Conservation (phyloP, 2,329 filamentous ascomycete species). For the Alternaria dauci region DNA sequence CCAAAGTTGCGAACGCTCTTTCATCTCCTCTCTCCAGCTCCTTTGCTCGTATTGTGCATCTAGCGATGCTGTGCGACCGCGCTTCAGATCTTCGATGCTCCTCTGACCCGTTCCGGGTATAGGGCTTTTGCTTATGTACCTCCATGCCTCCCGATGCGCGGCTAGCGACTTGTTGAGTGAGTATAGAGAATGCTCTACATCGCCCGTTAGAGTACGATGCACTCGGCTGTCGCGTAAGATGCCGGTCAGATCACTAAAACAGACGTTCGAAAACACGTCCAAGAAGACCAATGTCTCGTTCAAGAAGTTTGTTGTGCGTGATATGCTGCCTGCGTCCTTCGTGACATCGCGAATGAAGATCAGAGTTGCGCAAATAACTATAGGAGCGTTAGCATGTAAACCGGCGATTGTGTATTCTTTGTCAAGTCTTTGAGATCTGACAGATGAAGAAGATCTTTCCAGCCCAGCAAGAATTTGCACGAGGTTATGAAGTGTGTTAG, state of each 20-base stretch:
- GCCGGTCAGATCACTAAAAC: slow-evolving; percentile 20
- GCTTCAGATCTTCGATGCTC: slow-evolving; percentile 1
- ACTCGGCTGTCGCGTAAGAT: slow-evolving; percentile 21
- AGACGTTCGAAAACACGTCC: slow-evolving; percentile 24
- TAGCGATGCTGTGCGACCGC: slow-evolving; percentile 6
- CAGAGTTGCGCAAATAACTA: slow-evolving; percentile 24
- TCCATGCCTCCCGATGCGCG: slow-evolving; percentile 24
- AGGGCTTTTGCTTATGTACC: slow-evolving; percentile 8
- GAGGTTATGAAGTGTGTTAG: not conserved
- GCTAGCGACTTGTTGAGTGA: slow-evolving; percentile 23
- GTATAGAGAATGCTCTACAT: slow-evolving; percentile 20
- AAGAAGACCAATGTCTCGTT: slow-evolving; percentile 20
- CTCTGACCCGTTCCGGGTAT: slow-evolving; percentile 1
- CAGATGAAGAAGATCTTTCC: not conserved
- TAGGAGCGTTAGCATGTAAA: slow-evolving; percentile 3
- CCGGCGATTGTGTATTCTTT: not conserved
- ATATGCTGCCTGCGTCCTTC: slow-evolving; percentile 6
- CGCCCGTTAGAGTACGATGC: slow-evolving; percentile 9
- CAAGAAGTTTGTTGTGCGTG: slow-evolving; percentile 9
- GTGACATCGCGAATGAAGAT: slow-evolving; percentile 27
- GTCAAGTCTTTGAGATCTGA: not conserved
- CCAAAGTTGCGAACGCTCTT: slow-evolving; percentile 19
- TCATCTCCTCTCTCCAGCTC: slow-evolving; percentile 23
- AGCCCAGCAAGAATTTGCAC: not conserved
- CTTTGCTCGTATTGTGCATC: slow-evolving; percentile 8